Percentiles rank a stretch among this genome's conserved stretches.
These are phyloP conservation scores for Agarophyton chilense DNA, from an alignment of 23 red algal genomes.

Conservation along the genomic window DNA sequence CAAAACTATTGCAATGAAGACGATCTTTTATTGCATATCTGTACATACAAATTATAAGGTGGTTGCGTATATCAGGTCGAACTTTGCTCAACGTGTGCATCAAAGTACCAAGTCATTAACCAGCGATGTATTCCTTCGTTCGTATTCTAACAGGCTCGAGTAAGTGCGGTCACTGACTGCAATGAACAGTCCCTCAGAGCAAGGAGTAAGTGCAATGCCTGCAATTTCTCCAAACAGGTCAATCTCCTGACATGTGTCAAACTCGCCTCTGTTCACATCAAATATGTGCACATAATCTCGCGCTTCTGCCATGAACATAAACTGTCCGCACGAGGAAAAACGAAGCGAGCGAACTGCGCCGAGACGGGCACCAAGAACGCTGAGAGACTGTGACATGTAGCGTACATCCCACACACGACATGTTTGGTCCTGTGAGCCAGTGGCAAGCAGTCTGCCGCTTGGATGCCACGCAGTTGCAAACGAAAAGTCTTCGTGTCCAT, in stretches of 20 bases:
- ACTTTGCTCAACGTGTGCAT: background rate
- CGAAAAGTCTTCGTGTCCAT: conserved; percentile 83
- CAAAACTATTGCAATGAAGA: background rate
- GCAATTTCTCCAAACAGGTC: conserved; percentile 93
- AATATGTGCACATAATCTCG: conserved; percentile 93
- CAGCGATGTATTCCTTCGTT: conserved; percentile 32
- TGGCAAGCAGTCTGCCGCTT: conserved; percentile 79
- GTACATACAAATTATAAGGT: background rate
- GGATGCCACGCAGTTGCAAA: conserved; percentile 97
- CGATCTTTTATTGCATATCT: background rate
- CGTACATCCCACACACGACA: conserved; percentile 93
- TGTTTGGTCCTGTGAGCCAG: conserved; percentile 93
- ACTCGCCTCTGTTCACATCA: conserved; percentile 73
- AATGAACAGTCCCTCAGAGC: conserved; percentile 74
- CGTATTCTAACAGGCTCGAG: conserved; percentile 80
- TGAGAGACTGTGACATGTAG: conserved; percentile 59
- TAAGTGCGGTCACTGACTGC: conserved; percentile 81
- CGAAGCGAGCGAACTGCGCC: conserved; percentile 83
- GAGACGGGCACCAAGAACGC: conserved; percentile 66
- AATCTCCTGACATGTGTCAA: conserved; percentile 80
- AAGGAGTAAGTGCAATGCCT: conserved; percentile 72
- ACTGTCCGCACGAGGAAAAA: conserved; percentile 79
- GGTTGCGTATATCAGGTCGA: background rate
- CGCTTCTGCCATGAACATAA: conserved; percentile 81
- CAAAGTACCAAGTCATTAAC: conserved; percentile 16